These are phyloP conservation scores for Hymenoscyphus infarciens DNA, from an alignment of 2,329 filamentous ascomycete species.

Conservation along the genomic window DNA sequence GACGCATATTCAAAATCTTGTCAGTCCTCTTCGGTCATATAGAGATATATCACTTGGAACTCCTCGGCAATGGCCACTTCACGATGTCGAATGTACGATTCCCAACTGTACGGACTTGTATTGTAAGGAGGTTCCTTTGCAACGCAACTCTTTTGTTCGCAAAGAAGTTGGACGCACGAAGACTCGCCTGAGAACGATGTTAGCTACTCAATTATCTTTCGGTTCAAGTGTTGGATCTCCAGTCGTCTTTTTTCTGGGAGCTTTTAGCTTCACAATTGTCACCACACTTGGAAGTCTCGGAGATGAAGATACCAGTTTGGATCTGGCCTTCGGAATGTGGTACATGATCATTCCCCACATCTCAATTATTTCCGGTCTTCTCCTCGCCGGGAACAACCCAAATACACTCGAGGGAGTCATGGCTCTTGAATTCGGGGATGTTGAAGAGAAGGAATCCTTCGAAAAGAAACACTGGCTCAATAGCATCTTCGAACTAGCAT, in stretches of 20 bases:
- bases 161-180: slow-evolving; percentile 20
- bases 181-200: slow-evolving; percentile 30
- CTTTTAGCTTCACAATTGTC: slow-evolving; percentile 21
- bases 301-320: slow-evolving; percentile 16
- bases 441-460: slow-evolving; percentile 11
- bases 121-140: slow-evolving; percentile 17
- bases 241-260: slow-evolving; percentile 25
- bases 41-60: slow-evolving; percentile 13
- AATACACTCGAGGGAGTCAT: slow-evolving; percentile 22
- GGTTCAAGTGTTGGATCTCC: slow-evolving; percentile 25
- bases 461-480: slow-evolving; percentile 9
- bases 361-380: slow-evolving; percentile 20
- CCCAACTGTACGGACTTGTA: slow-evolving; percentile 10
- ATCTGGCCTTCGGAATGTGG: slow-evolving; percentile 25
- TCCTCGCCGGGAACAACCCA: slow-evolving; percentile 25
- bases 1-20: slow-evolving; percentile 20
- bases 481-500: slow-evolving; percentile 18
- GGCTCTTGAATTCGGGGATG: slow-evolving; percentile 19
- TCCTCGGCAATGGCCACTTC: slow-evolving; percentile 19
- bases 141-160: slow-evolving; percentile 6
- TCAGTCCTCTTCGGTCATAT: slow-evolving; percentile 20
- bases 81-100: slow-evolving; percentile 14
- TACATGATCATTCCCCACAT: slow-evolving; percentile 28
- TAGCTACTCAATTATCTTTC: slow-evolving; percentile 20
- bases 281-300: slow-evolving; percentile 13